phyloP scores from a whole-genome alignment of 371 early-diverging fungal genomes.

The Amoeboaphelidium protococcarum region DNA sequence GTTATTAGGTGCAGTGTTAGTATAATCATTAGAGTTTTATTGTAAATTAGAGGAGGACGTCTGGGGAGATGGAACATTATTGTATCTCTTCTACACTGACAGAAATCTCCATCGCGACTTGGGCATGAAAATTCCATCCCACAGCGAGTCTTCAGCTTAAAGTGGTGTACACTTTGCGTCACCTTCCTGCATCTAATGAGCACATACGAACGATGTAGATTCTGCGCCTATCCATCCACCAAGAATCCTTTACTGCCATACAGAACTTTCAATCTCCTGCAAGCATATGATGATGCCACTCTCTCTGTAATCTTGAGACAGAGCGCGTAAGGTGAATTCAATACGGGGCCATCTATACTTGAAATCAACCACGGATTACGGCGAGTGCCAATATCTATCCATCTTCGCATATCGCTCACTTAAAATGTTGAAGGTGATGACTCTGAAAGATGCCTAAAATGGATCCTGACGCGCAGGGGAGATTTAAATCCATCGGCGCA shows the following conservation, averaged over 20 bases:
- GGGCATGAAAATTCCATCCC: conserved; percentile 79
- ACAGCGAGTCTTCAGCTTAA: no score
- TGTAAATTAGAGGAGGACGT: no score
- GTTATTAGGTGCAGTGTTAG: no score
- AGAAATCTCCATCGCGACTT: conserved; percentile 80
- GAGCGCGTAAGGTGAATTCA: no score
- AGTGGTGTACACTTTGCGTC: conserved; percentile 2
- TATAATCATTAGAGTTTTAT: no score
- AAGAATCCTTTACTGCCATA: conserved; percentile 56
- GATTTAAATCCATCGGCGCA: conserved; percentile 90
- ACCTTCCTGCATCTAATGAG: not conserved
- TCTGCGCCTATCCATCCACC: conserved; percentile 21
- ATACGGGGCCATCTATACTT: conserved; percentile 78
- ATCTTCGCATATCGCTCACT: conserved; percentile 70
- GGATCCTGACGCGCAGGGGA: no score
- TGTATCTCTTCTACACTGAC: conserved; percentile 50
- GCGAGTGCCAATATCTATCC: conserved; percentile 76
- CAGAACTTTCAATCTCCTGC: conserved; percentile 73
- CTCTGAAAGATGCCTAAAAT: conserved; percentile 27
- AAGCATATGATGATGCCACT: conserved; percentile 81
- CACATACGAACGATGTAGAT: not conserved
- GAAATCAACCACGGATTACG: conserved; percentile 88
- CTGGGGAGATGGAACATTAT: no score
- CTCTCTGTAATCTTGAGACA: conserved; percentile 53
- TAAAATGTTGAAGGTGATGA: conserved; percentile 86